These are phyloP conservation scores for Cercospora citrullina DNA, from an alignment of 2,329 filamentous ascomycete genomes.

Conservation along the genomic window DNA sequence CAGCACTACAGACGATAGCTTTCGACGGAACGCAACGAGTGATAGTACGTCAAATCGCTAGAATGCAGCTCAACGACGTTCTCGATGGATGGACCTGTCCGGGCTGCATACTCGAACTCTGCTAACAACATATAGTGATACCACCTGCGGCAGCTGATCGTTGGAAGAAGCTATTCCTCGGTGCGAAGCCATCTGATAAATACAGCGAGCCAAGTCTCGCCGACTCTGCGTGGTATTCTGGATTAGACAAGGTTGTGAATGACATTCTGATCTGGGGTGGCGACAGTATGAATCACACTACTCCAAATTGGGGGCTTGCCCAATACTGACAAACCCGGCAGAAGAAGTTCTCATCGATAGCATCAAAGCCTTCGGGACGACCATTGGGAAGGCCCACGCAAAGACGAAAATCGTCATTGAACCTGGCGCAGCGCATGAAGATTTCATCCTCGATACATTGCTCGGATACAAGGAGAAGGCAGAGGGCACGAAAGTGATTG, in stretches of 20 bases:
- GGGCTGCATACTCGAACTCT: not conserved
- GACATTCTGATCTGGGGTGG: slow-evolving; percentile 57
- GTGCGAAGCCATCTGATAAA: slow-evolving; percentile 41
- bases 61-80: not conserved
- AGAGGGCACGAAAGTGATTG: slow-evolving; percentile 40
- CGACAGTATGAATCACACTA: slow-evolving; percentile 37
- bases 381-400: slow-evolving; percentile 47
- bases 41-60: slow-evolving; percentile 39
- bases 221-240: slow-evolving; percentile 55
- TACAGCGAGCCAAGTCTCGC: slow-evolving; percentile 58
- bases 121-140: slow-evolving; percentile 38
- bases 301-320: not conserved
- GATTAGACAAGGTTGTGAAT: slow-evolving; percentile 45
- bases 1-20: slow-evolving; percentile 46
- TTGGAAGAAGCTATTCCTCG: slow-evolving; percentile 55
- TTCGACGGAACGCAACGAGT: slow-evolving; percentile 49
- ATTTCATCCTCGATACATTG: slow-evolving; percentile 45
- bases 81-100: not conserved
- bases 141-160: slow-evolving; percentile 42
- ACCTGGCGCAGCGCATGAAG: slow-evolving; percentile 43
- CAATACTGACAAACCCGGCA: not conserved
- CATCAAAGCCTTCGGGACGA: slow-evolving; percentile 53
- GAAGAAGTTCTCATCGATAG: slow-evolving; percentile 58
- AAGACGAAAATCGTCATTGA: slow-evolving; percentile 40
- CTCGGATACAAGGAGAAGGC: slow-evolving; percentile 43